Conservation (phyloP, 1,139 yeast genomes). For the Lodderomyces margitis region DNA sequence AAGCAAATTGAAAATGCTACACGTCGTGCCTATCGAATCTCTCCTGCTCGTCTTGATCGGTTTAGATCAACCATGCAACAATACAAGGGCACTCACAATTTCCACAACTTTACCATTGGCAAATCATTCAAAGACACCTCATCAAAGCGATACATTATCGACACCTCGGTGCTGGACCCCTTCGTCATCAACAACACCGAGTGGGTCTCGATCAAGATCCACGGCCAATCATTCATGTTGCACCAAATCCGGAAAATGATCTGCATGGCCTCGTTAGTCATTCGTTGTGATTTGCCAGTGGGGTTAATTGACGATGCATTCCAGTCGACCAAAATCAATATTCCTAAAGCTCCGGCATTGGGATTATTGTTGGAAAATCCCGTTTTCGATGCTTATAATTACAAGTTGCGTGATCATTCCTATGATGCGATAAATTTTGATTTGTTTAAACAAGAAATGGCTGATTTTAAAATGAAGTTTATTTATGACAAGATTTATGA, state of each 20-base stretch:
- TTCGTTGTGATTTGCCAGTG: conserved; percentile 82
- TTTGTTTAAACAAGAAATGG: conserved; percentile 69
- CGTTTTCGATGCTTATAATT: conserved; percentile 83
- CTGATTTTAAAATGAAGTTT: conserved; percentile 79
- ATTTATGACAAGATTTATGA: conserved; percentile 90
- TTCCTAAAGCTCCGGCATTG: conserved; percentile 97
- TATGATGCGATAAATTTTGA: conserved; percentile 72
- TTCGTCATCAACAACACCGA: conserved; percentile 91
- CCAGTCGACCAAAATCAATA: conserved; percentile 69
- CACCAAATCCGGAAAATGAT: conserved; percentile 99
- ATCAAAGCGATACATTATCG: conserved; percentile 78
- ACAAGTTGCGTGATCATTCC: conserved; percentile 64
- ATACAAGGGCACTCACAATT: conserved; percentile 87
- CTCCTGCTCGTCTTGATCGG: conserved; percentile 55
- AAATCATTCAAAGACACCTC: conserved; percentile 85
- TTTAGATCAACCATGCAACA: conserved; percentile 68
- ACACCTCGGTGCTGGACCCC: conserved; percentile 81
- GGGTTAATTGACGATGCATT: conserved; percentile 77
- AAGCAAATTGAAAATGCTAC: conserved; percentile 66
- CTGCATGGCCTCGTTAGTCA: conserved; percentile 85
- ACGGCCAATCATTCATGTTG: conserved; percentile 97
- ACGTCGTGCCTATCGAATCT: conserved; percentile 69
- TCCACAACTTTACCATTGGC: conserved; percentile 93
- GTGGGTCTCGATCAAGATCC: conserved; percentile 94
- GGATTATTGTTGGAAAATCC: conserved; percentile 91